Conservation (phyloP, 2,329 filamentous ascomycete genomes). For the Leptographium galeiforme region DNA sequence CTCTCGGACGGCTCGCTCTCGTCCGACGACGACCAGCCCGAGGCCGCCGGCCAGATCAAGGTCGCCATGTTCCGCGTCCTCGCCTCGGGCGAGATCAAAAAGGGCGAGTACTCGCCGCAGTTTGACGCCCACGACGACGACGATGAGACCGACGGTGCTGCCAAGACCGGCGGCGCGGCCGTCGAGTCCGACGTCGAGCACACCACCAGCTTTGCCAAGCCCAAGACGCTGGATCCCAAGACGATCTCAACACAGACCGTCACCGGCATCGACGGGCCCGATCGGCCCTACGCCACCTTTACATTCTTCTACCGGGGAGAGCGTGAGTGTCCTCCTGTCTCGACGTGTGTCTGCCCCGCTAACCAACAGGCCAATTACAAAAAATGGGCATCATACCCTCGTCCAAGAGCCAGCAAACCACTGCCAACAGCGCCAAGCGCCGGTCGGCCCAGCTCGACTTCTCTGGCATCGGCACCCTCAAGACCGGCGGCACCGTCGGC, state of each 20-base stretch:
- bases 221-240: conserved; percentile 89
- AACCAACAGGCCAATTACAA: conserved; percentile 63
- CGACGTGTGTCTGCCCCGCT: neutral
- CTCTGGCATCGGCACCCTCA: conserved; percentile 69
- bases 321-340: conserved; percentile 46
- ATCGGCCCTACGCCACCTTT: conserved; percentile 92
- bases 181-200: conserved; percentile 83
- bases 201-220: conserved; percentile 94
- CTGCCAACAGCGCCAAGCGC: conserved; percentile 53
- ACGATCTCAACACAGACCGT: conserved; percentile 98
- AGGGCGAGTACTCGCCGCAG: conserved; percentile 93
- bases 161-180: conserved; percentile 33
- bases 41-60: conserved; percentile 95
- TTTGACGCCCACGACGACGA: conserved; percentile 96
- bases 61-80: conserved; percentile 91
- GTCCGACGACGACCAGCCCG: conserved; percentile 73
- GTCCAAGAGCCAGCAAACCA: conserved; percentile 47
- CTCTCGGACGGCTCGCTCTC: conserved; percentile 53
- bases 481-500: conserved; percentile 74
- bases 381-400: conserved; percentile 85
- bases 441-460: conserved; percentile 78
- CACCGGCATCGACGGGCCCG: conserved; percentile 91
- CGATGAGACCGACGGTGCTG: conserved; percentile 45
- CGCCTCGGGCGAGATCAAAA: conserved; percentile 92
- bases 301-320: conserved; percentile 97